Percentiles rank a stretch among this genome's conserved stretches.
Conservation (phyloP, 768 basidiomycete genomes). For the Lactifluus rugatus region DNA sequence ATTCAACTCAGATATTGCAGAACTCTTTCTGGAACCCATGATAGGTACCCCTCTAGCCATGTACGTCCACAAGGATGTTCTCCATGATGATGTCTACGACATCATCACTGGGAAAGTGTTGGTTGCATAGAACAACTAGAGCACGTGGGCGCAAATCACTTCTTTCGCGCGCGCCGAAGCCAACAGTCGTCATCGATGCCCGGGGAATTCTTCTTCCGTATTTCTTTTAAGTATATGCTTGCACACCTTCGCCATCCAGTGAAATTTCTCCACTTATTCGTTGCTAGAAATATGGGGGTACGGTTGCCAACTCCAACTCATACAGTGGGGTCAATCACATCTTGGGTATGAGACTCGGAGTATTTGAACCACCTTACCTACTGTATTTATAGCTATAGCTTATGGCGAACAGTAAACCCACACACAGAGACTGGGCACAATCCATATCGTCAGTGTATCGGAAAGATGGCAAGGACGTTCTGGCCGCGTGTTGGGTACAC, state of each 20-base stretch:
- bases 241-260: not conserved
- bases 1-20: conserved; percentile 35
- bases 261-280: not conserved
- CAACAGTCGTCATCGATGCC: not conserved
- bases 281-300: conserved; percentile 66
- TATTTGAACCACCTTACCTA: not conserved
- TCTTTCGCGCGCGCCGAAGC: not conserved
- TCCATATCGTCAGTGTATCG: conserved; percentile 66
- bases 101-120: conserved; percentile 56
- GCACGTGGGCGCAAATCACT: not conserved
- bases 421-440: conserved; percentile 73
- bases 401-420: conserved; percentile 53
- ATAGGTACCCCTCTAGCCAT: conserved; percentile 65
- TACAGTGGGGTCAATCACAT: conserved; percentile 77
- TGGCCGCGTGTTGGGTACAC: conserved; percentile 64
- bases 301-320: conserved; percentile 55
- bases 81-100: conserved; percentile 50
- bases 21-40: conserved; percentile 72
- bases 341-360: conserved; percentile 54
- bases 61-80: conserved; percentile 75
- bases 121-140: conserved; percentile 4
- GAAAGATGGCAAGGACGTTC: conserved; percentile 70
- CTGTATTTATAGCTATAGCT: not conserved
- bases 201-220: not conserved
- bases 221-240: not conserved